Evolutionary conservation across 345 rosid genomes (phyloP).

Genomic region (Salix viminalis): DNA sequence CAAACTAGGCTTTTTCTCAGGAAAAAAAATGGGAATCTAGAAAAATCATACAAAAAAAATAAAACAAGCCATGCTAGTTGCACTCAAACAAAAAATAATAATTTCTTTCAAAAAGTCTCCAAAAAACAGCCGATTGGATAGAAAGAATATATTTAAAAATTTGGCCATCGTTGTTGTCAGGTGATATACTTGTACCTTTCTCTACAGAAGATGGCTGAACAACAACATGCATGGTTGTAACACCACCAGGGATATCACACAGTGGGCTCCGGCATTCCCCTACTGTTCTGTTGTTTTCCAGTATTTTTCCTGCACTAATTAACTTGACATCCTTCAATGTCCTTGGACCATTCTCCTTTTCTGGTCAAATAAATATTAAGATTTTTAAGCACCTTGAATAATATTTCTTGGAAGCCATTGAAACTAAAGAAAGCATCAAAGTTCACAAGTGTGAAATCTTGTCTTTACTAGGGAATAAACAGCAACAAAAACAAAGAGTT

Average conservation of each 20-base stretch:
- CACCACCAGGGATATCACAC: slow-evolving; percentile 71
- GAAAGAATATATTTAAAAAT: background rate
- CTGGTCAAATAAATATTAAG: slow-evolving; percentile 32
- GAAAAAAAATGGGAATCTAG: background rate
- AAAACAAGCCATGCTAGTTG: slow-evolving; percentile 2
- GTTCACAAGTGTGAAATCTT: background rate
- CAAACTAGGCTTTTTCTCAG: background rate
- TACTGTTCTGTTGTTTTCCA: slow-evolving; percentile 78
- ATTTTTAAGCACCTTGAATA: background rate
- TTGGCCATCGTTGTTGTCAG: background rate
- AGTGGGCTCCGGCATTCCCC: slow-evolving; percentile 82
- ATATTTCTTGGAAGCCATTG: background rate
- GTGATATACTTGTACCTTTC: slow-evolving; percentile 46
- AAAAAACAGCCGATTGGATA: background rate
- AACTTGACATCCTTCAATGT: slow-evolving; percentile 86
- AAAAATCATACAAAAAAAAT: background rate
- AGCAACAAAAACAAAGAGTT: background rate
- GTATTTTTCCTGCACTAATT: slow-evolving; percentile 87
- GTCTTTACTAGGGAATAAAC: background rate
- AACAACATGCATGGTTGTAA: slow-evolving; percentile 95
- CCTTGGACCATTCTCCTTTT: slow-evolving; percentile 80
- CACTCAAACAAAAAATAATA: background rate
- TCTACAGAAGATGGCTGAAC: slow-evolving; percentile 72
- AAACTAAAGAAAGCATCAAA: background rate
- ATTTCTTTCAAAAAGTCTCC: slow-evolving; percentile 1